Percentiles rank a stretch among this genome's conserved stretches.
Evolutionary conservation across 139 green algal species (phyloP).

Genomic region (Haematococcus sp.): DNA sequence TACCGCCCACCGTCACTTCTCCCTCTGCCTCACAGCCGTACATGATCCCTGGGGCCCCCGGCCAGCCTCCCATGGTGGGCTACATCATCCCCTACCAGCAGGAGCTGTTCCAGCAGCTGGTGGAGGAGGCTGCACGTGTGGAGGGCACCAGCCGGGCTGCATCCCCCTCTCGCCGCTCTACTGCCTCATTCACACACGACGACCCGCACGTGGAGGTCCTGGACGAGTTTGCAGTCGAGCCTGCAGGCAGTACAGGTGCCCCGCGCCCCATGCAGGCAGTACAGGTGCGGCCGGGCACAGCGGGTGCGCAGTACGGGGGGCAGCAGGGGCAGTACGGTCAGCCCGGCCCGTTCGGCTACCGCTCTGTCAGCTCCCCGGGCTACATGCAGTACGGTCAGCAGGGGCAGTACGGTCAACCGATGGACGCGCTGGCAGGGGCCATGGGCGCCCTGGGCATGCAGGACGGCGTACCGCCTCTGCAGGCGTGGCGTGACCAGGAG

Average conservation of each 20-base stretch:
- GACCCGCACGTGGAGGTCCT: not conserved
- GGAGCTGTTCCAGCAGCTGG: conserved; percentile 22
- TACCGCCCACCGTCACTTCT: not conserved
- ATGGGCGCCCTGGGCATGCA: not conserved
- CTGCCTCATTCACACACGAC: not conserved
- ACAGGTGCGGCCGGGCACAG: too few species aligned
- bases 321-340: too few species aligned
- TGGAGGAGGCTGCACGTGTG: not conserved
- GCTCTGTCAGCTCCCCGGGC: too few species aligned
- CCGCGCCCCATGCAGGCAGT: not conserved
- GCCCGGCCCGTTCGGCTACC: too few species aligned
- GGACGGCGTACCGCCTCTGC: too few species aligned
- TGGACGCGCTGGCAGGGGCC: not conserved
- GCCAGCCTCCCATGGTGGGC: conserved; percentile 25
- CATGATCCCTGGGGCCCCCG: conserved; percentile 12
- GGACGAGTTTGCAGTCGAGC: conserved; percentile 11
- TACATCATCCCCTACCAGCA: conserved; percentile 42
- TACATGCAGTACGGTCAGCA: not conserved
- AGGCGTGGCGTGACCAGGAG: too few species aligned
- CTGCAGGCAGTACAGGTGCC: not conserved
- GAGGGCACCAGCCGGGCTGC: not conserved
- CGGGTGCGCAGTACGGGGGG: too few species aligned
- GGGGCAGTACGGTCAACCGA: not conserved
- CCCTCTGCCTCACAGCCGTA: conserved; percentile 16
- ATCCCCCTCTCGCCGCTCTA: not conserved